phyloP scores from a whole-genome alignment of 169 alveolate species.

The Plasmodium inui region DNA sequence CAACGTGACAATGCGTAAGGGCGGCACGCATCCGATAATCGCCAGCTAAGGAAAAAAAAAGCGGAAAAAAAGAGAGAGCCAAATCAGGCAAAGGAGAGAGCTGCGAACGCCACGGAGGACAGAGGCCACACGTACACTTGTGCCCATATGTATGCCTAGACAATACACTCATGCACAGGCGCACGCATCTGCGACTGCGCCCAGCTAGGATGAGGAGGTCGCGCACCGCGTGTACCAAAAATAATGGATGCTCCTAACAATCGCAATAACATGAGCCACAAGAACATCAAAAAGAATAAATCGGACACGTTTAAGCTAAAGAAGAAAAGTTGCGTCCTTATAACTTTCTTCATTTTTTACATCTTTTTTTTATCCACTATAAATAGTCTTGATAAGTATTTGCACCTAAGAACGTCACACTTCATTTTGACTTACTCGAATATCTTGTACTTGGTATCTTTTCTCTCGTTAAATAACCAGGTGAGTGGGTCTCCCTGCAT shows the following conservation, averaged over 20 bases:
- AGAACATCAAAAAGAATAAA: slow-evolving; percentile 9
- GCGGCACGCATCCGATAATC: neutral
- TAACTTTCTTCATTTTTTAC: slow-evolving; percentile 48
- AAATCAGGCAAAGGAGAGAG: neutral
- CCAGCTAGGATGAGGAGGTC: neutral
- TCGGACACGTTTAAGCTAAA: neutral
- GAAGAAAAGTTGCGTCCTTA: slow-evolving; percentile 31
- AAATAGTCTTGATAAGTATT: slow-evolving; percentile 42
- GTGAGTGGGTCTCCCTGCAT: neutral
- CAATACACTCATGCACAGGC: neutral
- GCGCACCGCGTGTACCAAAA: neutral
- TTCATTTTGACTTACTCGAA: slow-evolving; percentile 51
- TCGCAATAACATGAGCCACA: neutral
- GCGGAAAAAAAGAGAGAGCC: neutral
- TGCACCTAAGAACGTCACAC: slow-evolving; percentile 47
- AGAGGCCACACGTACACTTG: neutral
- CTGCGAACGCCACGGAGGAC: neutral
- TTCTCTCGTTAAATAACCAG: slow-evolving; percentile 28
- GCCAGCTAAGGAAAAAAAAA: neutral
- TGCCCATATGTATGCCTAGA: neutral
- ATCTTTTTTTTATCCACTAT: slow-evolving; percentile 54
- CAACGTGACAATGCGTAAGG: neutral
- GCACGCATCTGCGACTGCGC: neutral
- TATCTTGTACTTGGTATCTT: slow-evolving; percentile 44
- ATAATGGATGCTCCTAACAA: slow-evolving; percentile 23